A percentile compares a stretch with the other conserved stretches of the same genome.
Evolutionary conservation across 495 filamentous ascomycete genomes (phyloP).

Genomic region (Neurospora sp.): DNA sequence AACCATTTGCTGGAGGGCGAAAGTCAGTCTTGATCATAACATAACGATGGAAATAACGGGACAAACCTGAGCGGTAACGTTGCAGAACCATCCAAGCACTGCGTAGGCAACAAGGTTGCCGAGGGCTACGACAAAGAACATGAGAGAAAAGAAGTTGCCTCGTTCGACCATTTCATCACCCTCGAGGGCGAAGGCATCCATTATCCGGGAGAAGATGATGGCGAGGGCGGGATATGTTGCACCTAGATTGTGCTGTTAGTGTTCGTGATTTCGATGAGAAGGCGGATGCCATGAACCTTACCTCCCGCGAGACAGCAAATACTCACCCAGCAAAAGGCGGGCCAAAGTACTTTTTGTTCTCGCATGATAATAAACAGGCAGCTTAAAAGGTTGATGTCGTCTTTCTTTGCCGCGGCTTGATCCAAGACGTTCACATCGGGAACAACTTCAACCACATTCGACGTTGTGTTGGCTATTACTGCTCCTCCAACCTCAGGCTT

Average conservation of each 20-base stretch:
- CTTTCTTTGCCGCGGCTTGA: conserved; percentile 3
- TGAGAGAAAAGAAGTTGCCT: conserved; percentile 43
- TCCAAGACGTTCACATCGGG: conserved; percentile 6
- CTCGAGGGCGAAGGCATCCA: conserved; percentile 19
- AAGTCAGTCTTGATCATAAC: not conserved
- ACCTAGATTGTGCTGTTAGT: conserved; percentile 9
- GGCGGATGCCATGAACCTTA: not conserved
- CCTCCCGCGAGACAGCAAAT: conserved; percentile 13
- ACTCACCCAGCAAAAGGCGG: conserved; percentile 17
- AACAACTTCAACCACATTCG: conserved; percentile 14
- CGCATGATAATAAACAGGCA: conserved; percentile 30
- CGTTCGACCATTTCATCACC: conserved; percentile 10
- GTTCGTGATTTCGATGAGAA: not conserved
- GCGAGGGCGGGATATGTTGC: conserved; percentile 25
- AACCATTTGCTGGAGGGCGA: conserved; percentile 20
- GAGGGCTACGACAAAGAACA: conserved; percentile 45
- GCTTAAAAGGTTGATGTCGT: conserved; percentile 16
- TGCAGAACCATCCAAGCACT: conserved; percentile 33
- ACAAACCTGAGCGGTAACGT: conserved; percentile 23
- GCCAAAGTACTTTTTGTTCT: conserved; percentile 25
- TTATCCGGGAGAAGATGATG: conserved; percentile 20
- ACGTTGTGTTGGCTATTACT: conserved; percentile 20
- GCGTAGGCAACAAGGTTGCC: conserved; percentile 32
- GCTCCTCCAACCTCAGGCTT: conserved; percentile 21
- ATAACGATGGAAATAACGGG: not conserved